phyloP scores from a whole-genome alignment of 106 monocot genomes.

The Allium sativum region DNA sequence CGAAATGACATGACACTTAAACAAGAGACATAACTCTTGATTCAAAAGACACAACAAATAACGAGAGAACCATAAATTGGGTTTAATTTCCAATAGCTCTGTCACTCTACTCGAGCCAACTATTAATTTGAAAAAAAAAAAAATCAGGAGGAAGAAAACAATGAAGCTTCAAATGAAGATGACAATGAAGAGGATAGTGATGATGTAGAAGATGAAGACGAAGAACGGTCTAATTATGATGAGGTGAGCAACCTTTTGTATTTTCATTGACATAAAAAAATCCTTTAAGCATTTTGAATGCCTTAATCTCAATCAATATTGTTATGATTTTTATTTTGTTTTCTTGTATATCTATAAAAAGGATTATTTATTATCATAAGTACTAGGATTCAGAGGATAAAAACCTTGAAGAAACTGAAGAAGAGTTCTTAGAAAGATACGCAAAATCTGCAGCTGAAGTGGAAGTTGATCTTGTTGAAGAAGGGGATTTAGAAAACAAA shows the following conservation, averaged over 20 bases:
- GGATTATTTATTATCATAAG: no score
- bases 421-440: conserved; percentile 75
- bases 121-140: conserved; percentile 44
- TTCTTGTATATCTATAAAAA: background rate
- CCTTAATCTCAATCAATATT: background rate
- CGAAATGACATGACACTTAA: no score
- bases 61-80: no score
- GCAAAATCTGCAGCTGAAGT: conserved; percentile 48
- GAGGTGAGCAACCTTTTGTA: conserved; percentile 21
- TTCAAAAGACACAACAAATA: no score
- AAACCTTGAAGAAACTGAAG: conserved; percentile 57
- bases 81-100: no score
- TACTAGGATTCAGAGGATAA: conserved; percentile 69
- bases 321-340: background rate
- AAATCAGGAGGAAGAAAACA: conserved; percentile 18
- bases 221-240: conserved; percentile 33
- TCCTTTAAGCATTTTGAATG: background rate
- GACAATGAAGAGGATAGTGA: conserved; percentile 28
- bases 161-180: no score
- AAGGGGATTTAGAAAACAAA: conserved; percentile 55
- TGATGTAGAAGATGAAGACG: conserved; percentile 16
- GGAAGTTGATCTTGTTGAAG: conserved; percentile 33
- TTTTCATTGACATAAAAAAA: background rate
- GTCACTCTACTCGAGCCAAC: conserved; percentile 46
- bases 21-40: no score